Evolutionary conservation across 2,329 filamentous ascomycete genomes (phyloP), one percentile per base, ranked within the genome.

Genomic region (Colletotrichum sidae): DNA sequence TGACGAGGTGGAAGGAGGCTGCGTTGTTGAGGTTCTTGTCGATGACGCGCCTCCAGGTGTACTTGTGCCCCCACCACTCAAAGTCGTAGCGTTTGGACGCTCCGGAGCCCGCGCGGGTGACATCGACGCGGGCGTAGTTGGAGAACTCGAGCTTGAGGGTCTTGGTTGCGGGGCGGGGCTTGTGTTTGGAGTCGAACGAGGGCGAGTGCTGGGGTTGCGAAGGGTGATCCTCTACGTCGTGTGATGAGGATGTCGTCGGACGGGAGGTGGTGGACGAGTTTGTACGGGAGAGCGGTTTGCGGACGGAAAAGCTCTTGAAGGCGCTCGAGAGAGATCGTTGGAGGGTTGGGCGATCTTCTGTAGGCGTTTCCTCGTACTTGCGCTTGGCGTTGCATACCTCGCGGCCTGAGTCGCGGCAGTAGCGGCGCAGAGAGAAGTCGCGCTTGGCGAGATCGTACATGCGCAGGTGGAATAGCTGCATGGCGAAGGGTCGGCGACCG

Each of bases 71-170:
- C 96, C 96, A 98, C 84, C 97, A 97, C 74, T 95, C 91, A 72
- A 97, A 97, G 60, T 94, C 92, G 76, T 97, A 98, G 67, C 88
- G 87, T 79, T 94, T 95, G 68, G 84, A 84, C 49, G 84, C 82
- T 70, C 88, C 89, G 55, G 85, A 81, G 13, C 91, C 91, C 33
- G 87, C 84, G 46, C 92, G 88, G 70, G 87, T 89, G 55, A 99
- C 81, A 69, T 97, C 92, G 45, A 98, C 89, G 71, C 96, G 93
- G 2, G 95, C 95, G 76, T 99, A 99, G 80, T 98, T 99, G 70
- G 93, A 96, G 76, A 97, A 99, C 76, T 98, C 95, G 39, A 99
- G 86, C 78, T 94, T 92, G 76, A 95, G 92, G 41, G 86, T 90
- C 76, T 97, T 93, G 63, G 90, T 92, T 15, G 92, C 73, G 57